Percentiles rank a stretch among this genome's conserved stretches.
Conservation (phyloP, 768 basidiomycete genomes). For the Mrakia blollopis region DNA sequence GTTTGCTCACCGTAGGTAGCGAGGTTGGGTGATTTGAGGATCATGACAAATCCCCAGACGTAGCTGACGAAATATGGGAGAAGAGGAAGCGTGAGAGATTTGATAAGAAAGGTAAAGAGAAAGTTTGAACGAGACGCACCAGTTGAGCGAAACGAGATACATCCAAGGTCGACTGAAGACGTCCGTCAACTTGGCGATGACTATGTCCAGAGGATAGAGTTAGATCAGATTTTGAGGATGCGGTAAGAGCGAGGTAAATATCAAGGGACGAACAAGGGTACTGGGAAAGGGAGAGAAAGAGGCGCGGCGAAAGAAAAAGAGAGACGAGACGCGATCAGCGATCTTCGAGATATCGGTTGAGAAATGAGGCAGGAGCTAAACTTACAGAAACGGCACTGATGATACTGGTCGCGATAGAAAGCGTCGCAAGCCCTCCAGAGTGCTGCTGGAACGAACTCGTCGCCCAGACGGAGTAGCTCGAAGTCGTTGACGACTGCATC, state of each 20-base stretch:
- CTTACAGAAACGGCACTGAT: slow-evolving; percentile 36
- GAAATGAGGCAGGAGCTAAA: background rate
- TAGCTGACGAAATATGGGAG: slow-evolving; percentile 30
- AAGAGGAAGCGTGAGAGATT: background rate
- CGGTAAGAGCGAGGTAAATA: slow-evolving; percentile 38
- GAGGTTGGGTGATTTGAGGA: slow-evolving; percentile 38
- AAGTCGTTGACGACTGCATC: slow-evolving; percentile 25
- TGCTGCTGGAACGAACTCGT: slow-evolving; percentile 41
- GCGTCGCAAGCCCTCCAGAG: slow-evolving; percentile 39
- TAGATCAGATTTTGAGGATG: slow-evolving; percentile 34
- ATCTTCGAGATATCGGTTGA: no score
- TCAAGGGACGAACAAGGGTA: slow-evolving; percentile 42
- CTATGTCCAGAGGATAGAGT: background rate
- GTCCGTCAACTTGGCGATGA: slow-evolving; percentile 41
- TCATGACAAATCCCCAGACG: slow-evolving; percentile 42
- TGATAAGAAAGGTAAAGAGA: background rate
- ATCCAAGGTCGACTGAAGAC: slow-evolving; percentile 39
- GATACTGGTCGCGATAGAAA: slow-evolving; percentile 40
- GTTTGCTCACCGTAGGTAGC: slow-evolving; percentile 31
- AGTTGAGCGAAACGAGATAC: slow-evolving; percentile 36
- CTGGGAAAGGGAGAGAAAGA: slow-evolving; percentile 31
- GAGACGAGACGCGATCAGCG: slow-evolving; percentile 10
- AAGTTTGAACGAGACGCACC: background rate
- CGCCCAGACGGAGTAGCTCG: slow-evolving; percentile 36
- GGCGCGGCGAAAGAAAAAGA: no score